Percentiles rank a stretch among this genome's conserved stretches.
phyloP scores from a whole-genome alignment of 192 early-diverging fungal genomes.

The Coemansia sp. region DNA sequence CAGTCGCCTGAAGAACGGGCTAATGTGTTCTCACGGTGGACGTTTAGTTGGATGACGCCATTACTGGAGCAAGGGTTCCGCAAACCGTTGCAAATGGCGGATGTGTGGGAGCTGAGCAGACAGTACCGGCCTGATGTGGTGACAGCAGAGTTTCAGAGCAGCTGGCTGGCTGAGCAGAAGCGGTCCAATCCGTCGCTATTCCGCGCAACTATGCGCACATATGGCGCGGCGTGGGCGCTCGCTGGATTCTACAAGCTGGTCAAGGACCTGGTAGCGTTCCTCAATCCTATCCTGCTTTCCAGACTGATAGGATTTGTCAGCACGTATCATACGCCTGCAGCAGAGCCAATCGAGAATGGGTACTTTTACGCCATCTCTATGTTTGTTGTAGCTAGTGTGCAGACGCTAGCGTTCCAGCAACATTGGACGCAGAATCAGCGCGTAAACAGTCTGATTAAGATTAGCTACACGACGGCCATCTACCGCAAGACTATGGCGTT shows the following conservation, averaged over 20 bases:
- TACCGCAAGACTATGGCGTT: constrained; percentile 20
- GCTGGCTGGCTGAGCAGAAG: constrained; percentile 7
- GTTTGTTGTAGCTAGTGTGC: constrained; percentile 1
- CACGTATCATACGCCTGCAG: constrained; percentile 3
- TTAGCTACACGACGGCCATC: background rate
- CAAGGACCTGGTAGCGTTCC: constrained; percentile 71
- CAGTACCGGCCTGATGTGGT: background rate
- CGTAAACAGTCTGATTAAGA: background rate
- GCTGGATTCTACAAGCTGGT: constrained; percentile 70
- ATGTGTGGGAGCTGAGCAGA: background rate
- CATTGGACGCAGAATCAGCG: background rate
- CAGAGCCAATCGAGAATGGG: constrained; percentile 18
- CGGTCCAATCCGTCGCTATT: constrained; percentile 19
- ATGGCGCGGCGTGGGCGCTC: constrained; percentile 54
- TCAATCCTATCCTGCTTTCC: constrained; percentile 66
- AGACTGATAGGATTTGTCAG: constrained; percentile 26
- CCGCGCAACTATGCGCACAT: background rate
- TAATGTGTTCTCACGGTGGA: constrained; percentile 37
- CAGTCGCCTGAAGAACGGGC: constrained; percentile 7
- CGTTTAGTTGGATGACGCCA: constrained; percentile 82
- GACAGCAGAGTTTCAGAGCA: constrained; percentile 10
- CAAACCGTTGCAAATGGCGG: constrained; percentile 54
- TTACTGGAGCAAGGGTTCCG: constrained; percentile 74
- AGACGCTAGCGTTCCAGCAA: constrained; percentile 6
- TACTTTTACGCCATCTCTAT: constrained; percentile 27